These are phyloP conservation scores for Arachnomyces sp. DNA, from an alignment of 2,329 filamentous ascomycete genomes.

Conservation along the genomic window DNA sequence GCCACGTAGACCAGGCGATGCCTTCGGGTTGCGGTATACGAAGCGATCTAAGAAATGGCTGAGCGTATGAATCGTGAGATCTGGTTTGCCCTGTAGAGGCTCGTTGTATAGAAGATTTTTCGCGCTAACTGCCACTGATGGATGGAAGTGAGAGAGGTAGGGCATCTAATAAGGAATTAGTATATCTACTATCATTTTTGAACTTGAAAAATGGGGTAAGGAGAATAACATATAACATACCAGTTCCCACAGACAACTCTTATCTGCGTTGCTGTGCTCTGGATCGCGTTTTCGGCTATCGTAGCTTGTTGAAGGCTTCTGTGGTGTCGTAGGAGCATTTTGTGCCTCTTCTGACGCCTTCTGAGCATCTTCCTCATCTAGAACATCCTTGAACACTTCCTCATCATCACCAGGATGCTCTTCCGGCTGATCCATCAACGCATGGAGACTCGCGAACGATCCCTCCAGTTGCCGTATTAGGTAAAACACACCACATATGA, in stretches of 20 bases:
- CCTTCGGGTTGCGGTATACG: constrained; percentile 90
- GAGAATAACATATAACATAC: no score
- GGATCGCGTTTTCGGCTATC: constrained; percentile 88
- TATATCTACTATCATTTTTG: constrained; percentile 3
- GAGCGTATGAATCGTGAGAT: constrained; percentile 79
- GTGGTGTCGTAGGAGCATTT: constrained; percentile 6
- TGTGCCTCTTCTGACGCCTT: constrained; percentile 20
- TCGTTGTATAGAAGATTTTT: constrained; percentile 59
- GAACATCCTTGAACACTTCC: constrained; percentile 59
- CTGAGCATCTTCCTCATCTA: constrained; percentile 37
- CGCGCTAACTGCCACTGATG: constrained; percentile 81
- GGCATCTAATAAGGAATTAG: constrained; percentile 40
- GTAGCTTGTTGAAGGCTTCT: constrained; percentile 45
- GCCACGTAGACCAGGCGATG: constrained; percentile 56
- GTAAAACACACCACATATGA: constrained; percentile 88
- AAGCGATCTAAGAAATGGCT: constrained; percentile 97
- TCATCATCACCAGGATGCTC: constrained; percentile 59
- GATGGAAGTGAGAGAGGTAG: constrained; percentile 77
- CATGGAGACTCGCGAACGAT: constrained; percentile 70
- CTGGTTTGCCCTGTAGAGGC: constrained; percentile 74
- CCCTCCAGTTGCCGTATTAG: constrained; percentile 71
- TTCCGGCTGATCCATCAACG: constrained; percentile 73
- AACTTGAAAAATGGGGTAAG: not conserved
- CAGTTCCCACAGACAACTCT: constrained; percentile 88
- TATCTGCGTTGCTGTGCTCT: constrained; percentile 84